phyloP scores from a whole-genome alignment of 495 filamentous ascomycete species.

The Delitschia confertaspora region DNA sequence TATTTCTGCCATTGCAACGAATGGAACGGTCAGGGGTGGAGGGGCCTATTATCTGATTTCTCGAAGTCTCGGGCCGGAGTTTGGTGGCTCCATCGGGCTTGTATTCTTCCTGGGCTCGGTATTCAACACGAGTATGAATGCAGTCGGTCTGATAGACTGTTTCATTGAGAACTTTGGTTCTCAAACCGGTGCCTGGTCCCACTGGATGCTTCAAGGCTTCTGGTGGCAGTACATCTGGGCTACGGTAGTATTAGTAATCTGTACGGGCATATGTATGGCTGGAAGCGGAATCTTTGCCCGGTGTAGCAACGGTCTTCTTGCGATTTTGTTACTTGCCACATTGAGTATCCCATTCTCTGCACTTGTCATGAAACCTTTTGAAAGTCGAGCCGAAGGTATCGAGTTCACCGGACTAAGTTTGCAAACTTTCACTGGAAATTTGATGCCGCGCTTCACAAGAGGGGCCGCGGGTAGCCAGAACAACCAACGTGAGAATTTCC shows the following conservation, averaged over 20 bases:
- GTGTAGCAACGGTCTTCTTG: slow-evolving; percentile 69
- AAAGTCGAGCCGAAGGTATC: slow-evolving; percentile 49
- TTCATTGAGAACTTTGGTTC: slow-evolving; percentile 66
- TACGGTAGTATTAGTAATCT: slow-evolving; percentile 61
- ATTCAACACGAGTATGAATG: slow-evolving; percentile 82
- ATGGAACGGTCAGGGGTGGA: slow-evolving; percentile 80
- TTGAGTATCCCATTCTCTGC: slow-evolving; percentile 76
- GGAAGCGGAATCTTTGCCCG: slow-evolving; percentile 74
- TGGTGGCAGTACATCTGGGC: slow-evolving; percentile 77
- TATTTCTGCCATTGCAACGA: slow-evolving; percentile 80
- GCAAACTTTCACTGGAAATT: slow-evolving; percentile 59
- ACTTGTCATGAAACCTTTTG: slow-evolving; percentile 57
- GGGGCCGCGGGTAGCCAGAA: slow-evolving; percentile 60
- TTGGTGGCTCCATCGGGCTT: slow-evolving; percentile 85
- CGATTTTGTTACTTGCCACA: slow-evolving; percentile 63
- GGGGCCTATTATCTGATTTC: slow-evolving; percentile 88
- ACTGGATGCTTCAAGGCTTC: slow-evolving; percentile 58
- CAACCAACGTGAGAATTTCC: slow-evolving; percentile 61
- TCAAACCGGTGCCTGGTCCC: slow-evolving; percentile 47
- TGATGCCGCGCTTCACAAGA: slow-evolving; percentile 59
- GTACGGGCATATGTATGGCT: slow-evolving; percentile 68
- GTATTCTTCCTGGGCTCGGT: slow-evolving; percentile 80
- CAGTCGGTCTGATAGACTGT: slow-evolving; percentile 79
- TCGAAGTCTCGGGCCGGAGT: slow-evolving; percentile 76
- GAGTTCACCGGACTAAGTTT: slow-evolving; percentile 68